A percentile compares a stretch with the other conserved stretches of the same genome.
Evolutionary conservation across 2,329 filamentous ascomycete genomes (phyloP).

Genomic region (Aspergillus chevalieri): DNA sequence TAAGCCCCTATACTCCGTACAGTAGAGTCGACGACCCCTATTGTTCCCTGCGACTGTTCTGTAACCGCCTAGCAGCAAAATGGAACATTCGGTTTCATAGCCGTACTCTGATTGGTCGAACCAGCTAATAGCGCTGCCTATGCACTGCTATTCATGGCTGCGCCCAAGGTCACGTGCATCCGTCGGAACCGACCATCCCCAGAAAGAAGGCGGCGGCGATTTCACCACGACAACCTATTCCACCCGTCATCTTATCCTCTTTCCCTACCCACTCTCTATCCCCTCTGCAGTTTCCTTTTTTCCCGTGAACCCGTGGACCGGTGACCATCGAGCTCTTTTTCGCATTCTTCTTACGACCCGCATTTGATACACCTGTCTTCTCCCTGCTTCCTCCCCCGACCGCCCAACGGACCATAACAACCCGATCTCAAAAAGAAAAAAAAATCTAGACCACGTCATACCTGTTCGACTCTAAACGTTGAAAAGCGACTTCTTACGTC

Average conservation of each 20-base stretch:
- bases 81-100: neutral
- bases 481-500: neutral
- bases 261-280: slow-evolving; percentile 4
- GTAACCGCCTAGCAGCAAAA: neutral
- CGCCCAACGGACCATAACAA: neutral
- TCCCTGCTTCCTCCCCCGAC: neutral
- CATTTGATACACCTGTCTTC: neutral
- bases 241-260: slow-evolving; percentile 4
- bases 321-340: neutral
- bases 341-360: neutral
- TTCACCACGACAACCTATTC: slow-evolving; percentile 12
- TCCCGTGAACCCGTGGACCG: neutral
- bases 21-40: neutral
- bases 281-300: slow-evolving; percentile 1
- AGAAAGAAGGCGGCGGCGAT: slow-evolving; percentile 19
- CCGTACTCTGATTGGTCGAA: slow-evolving; percentile 1
- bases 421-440: neutral
- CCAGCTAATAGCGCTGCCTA: slow-evolving; percentile 13
- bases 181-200: slow-evolving; percentile 21
- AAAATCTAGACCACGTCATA: neutral
- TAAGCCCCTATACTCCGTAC: too few relatives aligned
- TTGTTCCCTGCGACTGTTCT: neutral
- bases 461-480: neutral
- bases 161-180: slow-evolving; percentile 17
- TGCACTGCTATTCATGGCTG: slow-evolving; percentile 7